Conservation (phyloP, 179 eudicot genomes). For the Spinacia oleracea region DNA sequence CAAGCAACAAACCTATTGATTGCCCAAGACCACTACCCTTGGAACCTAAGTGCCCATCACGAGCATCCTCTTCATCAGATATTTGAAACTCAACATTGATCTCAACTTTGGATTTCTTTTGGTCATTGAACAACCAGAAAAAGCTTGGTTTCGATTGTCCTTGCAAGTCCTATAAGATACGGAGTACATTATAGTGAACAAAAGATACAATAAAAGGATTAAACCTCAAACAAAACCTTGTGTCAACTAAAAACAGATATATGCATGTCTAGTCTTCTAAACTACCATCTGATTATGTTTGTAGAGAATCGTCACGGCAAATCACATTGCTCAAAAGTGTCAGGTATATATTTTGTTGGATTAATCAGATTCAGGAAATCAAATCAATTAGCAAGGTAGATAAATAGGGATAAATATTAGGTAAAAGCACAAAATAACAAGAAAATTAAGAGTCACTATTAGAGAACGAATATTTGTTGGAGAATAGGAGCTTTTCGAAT, state of each 20-base stretch:
- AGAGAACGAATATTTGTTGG: no score
- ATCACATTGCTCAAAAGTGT: no score
- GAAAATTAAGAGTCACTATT: no score
- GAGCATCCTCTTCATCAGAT: slow-evolving; percentile 89
- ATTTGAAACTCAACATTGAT: slow-evolving; percentile 89
- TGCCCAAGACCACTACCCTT: slow-evolving; percentile 40
- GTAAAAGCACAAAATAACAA: no score
- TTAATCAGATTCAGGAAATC: no score
- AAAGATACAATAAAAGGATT: not conserved
- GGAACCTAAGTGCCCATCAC: slow-evolving; percentile 38
- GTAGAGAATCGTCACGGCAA: no score
- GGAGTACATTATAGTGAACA: slow-evolving; percentile 21
- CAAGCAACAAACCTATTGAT: slow-evolving; percentile 47
- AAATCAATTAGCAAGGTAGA: no score
- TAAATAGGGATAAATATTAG: no score
- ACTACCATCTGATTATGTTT: no score
- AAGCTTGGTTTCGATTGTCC: slow-evolving; percentile 77
- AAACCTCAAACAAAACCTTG: not conserved
- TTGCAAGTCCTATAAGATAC: slow-evolving; percentile 73
- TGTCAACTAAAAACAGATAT: no score
- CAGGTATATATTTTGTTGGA: no score
- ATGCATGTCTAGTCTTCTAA: no score
- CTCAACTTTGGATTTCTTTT: slow-evolving; percentile 88
- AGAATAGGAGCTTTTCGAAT: slow-evolving; percentile 71
- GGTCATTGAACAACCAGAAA: slow-evolving; percentile 82